Percentiles rank a stretch among this genome's conserved stretches.
These are phyloP conservation scores for Boletus tomentosulus DNA, from an alignment of 768 basidiomycete genomes.

Conservation along the genomic window DNA sequence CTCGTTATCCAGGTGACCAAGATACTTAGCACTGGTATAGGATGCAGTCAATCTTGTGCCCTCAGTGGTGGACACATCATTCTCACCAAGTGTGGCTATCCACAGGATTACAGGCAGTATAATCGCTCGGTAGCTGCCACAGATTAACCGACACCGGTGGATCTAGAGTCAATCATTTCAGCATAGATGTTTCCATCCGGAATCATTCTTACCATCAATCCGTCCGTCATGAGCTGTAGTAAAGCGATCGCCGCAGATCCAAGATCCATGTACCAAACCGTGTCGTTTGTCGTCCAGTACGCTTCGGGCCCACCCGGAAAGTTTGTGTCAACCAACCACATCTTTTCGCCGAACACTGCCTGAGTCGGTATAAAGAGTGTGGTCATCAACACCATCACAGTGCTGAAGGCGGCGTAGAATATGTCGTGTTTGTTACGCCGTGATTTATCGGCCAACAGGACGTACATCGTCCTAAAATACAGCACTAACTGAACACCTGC, in stretches of 20 bases:
- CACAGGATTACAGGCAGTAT: constrained; percentile 21
- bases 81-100: constrained; percentile 25
- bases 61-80: not conserved
- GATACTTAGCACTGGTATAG: constrained; percentile 16
- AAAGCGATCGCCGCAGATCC: constrained; percentile 27
- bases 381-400: constrained; percentile 27
- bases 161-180: constrained; percentile 26
- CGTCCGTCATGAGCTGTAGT: constrained; percentile 36
- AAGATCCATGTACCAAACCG: constrained; percentile 29
- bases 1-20: constrained; percentile 13
- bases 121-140: constrained; percentile 16
- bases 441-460: constrained; percentile 4
- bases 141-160: constrained; percentile 37
- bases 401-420: constrained; percentile 27
- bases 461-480: constrained; percentile 23
- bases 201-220: constrained; percentile 31
- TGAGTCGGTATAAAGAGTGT: constrained; percentile 30
- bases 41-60: not conserved
- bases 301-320: constrained; percentile 34
- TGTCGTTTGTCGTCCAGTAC: constrained; percentile 27
- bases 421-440: constrained; percentile 6
- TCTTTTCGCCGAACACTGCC: constrained; percentile 30
- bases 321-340: constrained; percentile 33
- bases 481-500: constrained; percentile 24
- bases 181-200: not conserved